Evolutionary conservation across 2,329 filamentous ascomycete genomes (phyloP), one percentile per base, ranked within the genome.

Genomic region (Penicillium italicum): DNA sequence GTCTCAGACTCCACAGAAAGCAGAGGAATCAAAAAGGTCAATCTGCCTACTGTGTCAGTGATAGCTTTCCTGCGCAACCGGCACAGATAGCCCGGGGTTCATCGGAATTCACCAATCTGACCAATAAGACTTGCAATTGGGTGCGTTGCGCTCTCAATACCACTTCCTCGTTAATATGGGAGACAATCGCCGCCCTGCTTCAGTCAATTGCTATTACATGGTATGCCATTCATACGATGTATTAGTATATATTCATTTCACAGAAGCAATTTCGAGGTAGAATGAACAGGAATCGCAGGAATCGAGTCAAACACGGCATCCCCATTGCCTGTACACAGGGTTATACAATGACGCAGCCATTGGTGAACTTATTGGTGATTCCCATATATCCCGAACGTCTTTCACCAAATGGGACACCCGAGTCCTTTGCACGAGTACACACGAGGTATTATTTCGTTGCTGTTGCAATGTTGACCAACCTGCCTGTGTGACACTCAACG

Each of bases 391-490:
- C 40, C 26, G 46, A 38, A 30, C 11, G 12, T 50, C 33, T 28
- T 31, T 24, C 26, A n/a, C 24, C 16, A 53, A 42, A 48, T 51
- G 26, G 31, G 28, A 51, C n/a, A 50, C 47, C 33, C 24, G 28
- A 44, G 33, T 40, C 20, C 20, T 20, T 51, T 42, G 26, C 46
- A 33, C 16, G 40, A 43, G n/a, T 45, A 20, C 9, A 55, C 20
- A 20, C 14, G 20, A 48, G 50, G 38, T 40, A 43, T n/a, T n/a
- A 59, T 41, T 50, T 50, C 38, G 53, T 58, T 62, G 59, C 55
- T 56, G 55, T 67, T 65, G 56, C 57, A 63, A 54, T 63, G 31
- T 48, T 45, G 52, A 52, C 60, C 52, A 53, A 54, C 50, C 49
- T 56, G 53, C 46, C 55, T 63, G 60, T 62, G 54, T 48, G 48